phyloP scores from a whole-genome alignment of 2,329 filamentous ascomycete species.

The Penicillium hesseltinei region DNA sequence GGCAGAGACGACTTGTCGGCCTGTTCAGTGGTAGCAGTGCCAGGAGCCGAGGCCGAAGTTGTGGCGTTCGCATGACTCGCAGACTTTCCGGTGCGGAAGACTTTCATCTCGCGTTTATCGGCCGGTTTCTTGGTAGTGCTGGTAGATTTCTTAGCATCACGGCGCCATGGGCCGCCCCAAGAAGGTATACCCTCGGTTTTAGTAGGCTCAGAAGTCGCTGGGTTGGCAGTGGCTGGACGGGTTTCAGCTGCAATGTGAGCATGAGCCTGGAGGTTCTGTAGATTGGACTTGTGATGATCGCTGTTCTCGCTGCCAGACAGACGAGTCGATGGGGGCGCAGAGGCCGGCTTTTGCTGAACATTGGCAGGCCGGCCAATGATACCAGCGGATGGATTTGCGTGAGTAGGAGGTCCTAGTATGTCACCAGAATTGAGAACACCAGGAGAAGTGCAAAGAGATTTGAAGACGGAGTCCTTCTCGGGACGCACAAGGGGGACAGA shows the following conservation, averaged over 20 bases:
- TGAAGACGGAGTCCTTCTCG: conserved; percentile 80
- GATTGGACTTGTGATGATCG: conserved; percentile 20
- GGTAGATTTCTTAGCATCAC: conserved; percentile 35
- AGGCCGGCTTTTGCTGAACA: conserved; percentile 25
- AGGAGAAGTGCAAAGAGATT: conserved; percentile 65
- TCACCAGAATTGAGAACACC: conserved; percentile 14
- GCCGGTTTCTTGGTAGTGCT: conserved; percentile 21
- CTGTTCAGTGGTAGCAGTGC: conserved; percentile 13
- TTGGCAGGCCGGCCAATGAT: conserved; percentile 34
- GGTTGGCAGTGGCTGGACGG: conserved; percentile 4
- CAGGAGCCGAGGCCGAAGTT: conserved; percentile 15
- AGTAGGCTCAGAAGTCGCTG: conserved; percentile 22
- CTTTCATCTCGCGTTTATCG: conserved; percentile 74
- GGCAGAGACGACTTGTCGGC: conserved; percentile 5
- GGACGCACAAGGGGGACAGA: conserved; percentile 90
- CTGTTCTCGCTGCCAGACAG: conserved; percentile 26
- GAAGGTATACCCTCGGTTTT: conserved; percentile 39
- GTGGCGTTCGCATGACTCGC: conserved; percentile 42
- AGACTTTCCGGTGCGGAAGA: conserved; percentile 73
- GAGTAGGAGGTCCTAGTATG: conserved; percentile 9
- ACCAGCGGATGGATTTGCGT: conserved; percentile 29
- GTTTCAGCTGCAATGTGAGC: conserved; percentile 9
- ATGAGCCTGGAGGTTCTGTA: conserved; percentile 4
- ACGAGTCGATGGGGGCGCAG: conserved; percentile 26
- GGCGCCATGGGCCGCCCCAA: conserved; percentile 70